Evolutionary conservation across 805 yeast species (phyloP), one percentile per base, ranked within the genome.

Genomic region (Candida oleophila): DNA sequence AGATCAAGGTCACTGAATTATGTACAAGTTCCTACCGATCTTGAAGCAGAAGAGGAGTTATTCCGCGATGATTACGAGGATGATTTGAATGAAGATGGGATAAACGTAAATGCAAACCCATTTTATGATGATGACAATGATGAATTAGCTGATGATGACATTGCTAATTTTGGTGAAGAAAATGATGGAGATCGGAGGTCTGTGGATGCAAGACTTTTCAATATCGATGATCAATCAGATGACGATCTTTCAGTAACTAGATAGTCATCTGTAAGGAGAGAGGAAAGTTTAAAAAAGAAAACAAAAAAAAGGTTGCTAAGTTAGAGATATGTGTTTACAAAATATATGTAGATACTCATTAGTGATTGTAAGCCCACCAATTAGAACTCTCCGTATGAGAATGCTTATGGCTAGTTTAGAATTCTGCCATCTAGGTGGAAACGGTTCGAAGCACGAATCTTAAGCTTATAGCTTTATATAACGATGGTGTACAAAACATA

Each of bases 1-100:
- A 66, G 74, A 15, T 73, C 76, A 2, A 61, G 76, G 55, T 9
- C n/a, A 4, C 16, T 16, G 19, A 66, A 56, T 46, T 72, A 72
- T 44, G 77, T 72, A 1, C 65, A 59, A 35, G 73, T 72, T 9
- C 77, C 77, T 1, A 36, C 39, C 5, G 66, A 68, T 30, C 40
- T 60, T 25, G 72, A 67, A 32, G 76, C 68, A 47, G 58, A 71
- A 33, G 72, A 71, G 53, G 76, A 74, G 1, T 60, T 62, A 42
- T 70, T 66, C 52, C 65, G 62, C n/a, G 75, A 71, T 39, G 61
- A 69, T 44, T 62, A 62, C 46, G 75, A 70, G 15, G 75, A 67
- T 12, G 76, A 68, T 40, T 45, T 65, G 18, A 65, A 61, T 36
- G 66, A 65, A 15, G 72, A 64, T 4, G 57, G 61, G 8, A 50